Base-by-base conservation (phyloP, 1,139 yeast species). In the Geotrichum aggregatum region DNA sequence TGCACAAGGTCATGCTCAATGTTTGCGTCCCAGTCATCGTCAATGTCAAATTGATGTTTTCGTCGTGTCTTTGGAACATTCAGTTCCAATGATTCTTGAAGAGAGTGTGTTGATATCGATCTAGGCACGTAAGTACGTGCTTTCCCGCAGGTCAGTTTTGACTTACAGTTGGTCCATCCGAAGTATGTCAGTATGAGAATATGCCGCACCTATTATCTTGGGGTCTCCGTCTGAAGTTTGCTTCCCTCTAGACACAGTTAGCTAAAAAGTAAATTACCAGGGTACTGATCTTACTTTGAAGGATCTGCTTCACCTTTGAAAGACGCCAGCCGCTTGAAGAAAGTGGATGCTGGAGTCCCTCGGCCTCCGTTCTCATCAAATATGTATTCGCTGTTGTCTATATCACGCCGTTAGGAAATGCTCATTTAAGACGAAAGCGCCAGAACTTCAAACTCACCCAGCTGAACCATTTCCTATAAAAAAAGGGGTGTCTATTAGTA, bases 1-100 rank as follows among this genome's bases (percentile, higher is more conserved):
- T 67, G 71, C 63, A 71, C 68, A 46, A 64, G 63, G 54, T 70
- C 71, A 58, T 75, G 84, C 58, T 84, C 88, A 44, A 88, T 75
- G 38, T 82, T 85, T 3, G 95, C 94, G 65, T 88, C 91, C 97
- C 96, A 89, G 67, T 88, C 96, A 62, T 86, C 95, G 65, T 88
- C 96, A 47, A 82, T 68, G 63, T 87, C 95, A 44, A 70, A 62
- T 52, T 69, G 69, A 18, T 70, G 52, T 18, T 42, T 41, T 33
- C 49, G 39, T 28, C 52, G 36, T 5, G 49, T 40, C 24, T 40
- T 49, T 13, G 44, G 21, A 16, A 42, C 38, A 13, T 41, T 18
- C 19, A 46, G 47, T 35, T 47, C 55, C 36, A 46, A 31, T 7
- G 52, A 24, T 2, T 49, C 52, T 8, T 44, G 40, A 13, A 46